Base-by-base conservation (phyloP, 2,329 filamentous ascomycete species). In the Aspergillus sojae region DNA sequence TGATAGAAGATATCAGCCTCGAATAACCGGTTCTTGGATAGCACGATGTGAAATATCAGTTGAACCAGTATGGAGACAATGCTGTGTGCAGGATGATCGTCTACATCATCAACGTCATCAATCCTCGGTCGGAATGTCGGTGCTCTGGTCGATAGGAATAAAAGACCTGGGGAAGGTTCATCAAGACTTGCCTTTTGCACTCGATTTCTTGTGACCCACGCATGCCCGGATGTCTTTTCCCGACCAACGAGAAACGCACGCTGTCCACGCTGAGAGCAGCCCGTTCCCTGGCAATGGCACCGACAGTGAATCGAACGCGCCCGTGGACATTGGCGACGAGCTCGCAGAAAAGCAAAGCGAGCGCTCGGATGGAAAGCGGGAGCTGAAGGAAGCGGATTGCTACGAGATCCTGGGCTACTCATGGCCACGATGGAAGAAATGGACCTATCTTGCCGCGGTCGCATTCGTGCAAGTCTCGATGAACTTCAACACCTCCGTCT, bases 401-500 rank as follows among this genome's bases (percentile, higher is more conserved):
- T 88, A 87, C 72, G 81, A 84, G 5, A 83, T 89, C 70, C 81
- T 91, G 1, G 88, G 86, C 58, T 91, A 82, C 71, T 79, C 77
- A 30, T 90, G 85, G 67, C 74, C 74, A 10, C 60, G 60, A 39
- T 75, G 74, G 73, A 73, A 74, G 69, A 75, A 74, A 66, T 76
- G 74, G 73, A 65, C 65, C 50, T 70, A 70, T 53, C 68, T 70
- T 9, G 84, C 82, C 34, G 81, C 90, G 72, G 88, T 91, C 74
- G 89, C 90, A 74, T 80, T 85, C 71, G 88, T 91, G 5, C 89
- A 91, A 74, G 86, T 88, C 0, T 91, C 88, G 6, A 91, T 91
- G 88, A 91, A 91, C 81, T 89, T 90, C 80, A 91, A 91, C 78
- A 89, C 89, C 0, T 88, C 86, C 34, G 83, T 91, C 19, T 91